Conservation (phyloP, 768 basidiomycete genomes). For the Phanerodontia chrysosporium region DNA sequence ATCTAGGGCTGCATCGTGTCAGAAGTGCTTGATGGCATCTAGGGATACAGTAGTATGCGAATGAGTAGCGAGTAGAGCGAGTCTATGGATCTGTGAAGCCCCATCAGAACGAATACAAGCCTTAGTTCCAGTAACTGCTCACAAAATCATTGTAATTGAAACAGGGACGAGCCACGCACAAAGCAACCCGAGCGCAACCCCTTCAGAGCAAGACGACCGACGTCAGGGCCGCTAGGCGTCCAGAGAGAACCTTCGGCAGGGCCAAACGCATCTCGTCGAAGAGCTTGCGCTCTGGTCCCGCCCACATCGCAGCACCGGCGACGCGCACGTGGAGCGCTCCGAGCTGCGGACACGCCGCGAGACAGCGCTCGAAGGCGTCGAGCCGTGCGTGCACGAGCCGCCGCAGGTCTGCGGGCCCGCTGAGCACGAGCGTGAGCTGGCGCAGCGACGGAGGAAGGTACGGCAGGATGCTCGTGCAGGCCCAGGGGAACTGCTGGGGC, state of each 20-base stretch:
- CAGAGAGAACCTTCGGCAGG: background rate
- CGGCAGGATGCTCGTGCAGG: background rate
- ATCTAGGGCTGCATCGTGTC: no score
- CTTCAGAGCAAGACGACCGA: background rate
- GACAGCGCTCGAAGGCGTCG: background rate
- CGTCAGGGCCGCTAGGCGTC: background rate
- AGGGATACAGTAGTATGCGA: no score
- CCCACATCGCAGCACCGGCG: background rate
- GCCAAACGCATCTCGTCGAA: background rate
- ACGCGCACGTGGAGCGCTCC: background rate
- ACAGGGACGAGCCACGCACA: no score
- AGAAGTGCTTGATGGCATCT: no score
- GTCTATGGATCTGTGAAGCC: no score
- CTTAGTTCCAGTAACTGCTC: no score
- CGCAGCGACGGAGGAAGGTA: background rate
- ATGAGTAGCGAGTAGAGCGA: no score
- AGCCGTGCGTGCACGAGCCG: background rate
- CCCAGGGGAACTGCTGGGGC: background rate
- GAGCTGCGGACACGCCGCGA: background rate
- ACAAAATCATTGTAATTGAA: no score
- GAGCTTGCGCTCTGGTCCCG: background rate
- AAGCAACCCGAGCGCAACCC: no score
- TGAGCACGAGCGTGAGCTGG: background rate
- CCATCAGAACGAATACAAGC: no score
- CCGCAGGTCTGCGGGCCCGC: background rate